phyloP scores from a whole-genome alignment of 129 eudicot species.

The Deinandra increscens region DNA sequence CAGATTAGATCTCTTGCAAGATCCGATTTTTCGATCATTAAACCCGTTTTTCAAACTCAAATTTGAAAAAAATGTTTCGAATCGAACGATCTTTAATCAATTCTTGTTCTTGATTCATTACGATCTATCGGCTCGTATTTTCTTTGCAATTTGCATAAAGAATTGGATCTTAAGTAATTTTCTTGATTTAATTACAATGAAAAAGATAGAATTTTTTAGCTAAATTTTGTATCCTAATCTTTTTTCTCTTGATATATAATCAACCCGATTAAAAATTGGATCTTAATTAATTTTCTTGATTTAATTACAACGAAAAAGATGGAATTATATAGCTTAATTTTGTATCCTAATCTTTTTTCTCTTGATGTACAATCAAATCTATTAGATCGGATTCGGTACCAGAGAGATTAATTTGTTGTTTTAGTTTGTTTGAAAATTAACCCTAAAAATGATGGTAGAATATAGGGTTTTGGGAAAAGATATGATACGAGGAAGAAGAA shows the following conservation, averaged over 20 bases:
- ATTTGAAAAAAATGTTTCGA: background rate
- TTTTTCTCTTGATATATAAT: background rate
- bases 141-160: background rate
- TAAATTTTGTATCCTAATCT: background rate
- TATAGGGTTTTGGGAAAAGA: conserved; percentile 12
- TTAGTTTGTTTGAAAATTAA: too few species aligned
- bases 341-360: background rate
- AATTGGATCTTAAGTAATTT: background rate
- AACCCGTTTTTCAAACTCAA: background rate
- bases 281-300: background rate
- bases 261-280: background rate
- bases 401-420: too few species aligned
- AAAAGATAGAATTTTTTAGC: background rate
- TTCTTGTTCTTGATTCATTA: too few species aligned
- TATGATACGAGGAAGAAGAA: conserved; percentile 16
- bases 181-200: too few species aligned
- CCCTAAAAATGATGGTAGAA: background rate
- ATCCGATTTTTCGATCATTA: background rate
- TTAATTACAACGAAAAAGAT: too few species aligned
- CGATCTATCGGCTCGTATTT: too few species aligned
- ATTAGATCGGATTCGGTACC: background rate
- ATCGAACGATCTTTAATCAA: too few species aligned
- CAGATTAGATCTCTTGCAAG: background rate
- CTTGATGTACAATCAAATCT: background rate
- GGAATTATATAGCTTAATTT: background rate